Base-by-base conservation (phyloP, 257 asterid species). In the Nicotiana benthamiana region DNA sequence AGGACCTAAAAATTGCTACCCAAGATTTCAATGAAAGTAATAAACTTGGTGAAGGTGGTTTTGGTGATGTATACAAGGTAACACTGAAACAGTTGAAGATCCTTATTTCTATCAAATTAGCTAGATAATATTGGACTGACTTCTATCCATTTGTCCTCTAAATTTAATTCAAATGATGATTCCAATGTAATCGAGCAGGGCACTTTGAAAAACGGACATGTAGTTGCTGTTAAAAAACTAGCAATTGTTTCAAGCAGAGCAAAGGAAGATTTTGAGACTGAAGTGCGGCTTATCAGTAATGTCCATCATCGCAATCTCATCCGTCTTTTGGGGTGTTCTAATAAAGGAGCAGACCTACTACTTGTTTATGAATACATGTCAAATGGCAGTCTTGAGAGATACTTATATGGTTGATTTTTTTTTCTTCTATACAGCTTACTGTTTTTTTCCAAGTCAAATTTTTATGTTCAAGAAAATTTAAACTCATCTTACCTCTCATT, bases 231-330 rank as follows among this genome's bases (percentile, higher is more conserved):
- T 56, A 94, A 94, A 89, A 94, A 81, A 83, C 81, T 94, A 57
- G 84, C 84, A 65, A 81, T 91, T 43, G 80, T 72, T 81, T 67
- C 88, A 32, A 84, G 86, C 84, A 91, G 91, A 83, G 97, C 91
- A 81, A 87, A 89, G 79, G 84, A 88, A 40, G 96, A 91, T 65
- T 94, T 94, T 27, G 98, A 93, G 78, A 89, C 83, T 40, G 98
- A 94, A 87, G 97, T 90, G 12, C 88, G 91, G 84, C 97, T 94
- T 26, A 88, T 94, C 78, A 91, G 97, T 51, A 94, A 94, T 79
- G 97, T 93, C 65, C 98, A 94, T 88, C 98, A 93, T 52, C 97
- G 97, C 61, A 94, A 94, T 75, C 97, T 93, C 51, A 82, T 92
- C 53, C 98, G 98, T 17, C 85, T 94, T 3, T 75, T 94, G 52